Evolutionary conservation across 345 rosid genomes (phyloP).

Genomic region (Rhodamnia rubescens): DNA sequence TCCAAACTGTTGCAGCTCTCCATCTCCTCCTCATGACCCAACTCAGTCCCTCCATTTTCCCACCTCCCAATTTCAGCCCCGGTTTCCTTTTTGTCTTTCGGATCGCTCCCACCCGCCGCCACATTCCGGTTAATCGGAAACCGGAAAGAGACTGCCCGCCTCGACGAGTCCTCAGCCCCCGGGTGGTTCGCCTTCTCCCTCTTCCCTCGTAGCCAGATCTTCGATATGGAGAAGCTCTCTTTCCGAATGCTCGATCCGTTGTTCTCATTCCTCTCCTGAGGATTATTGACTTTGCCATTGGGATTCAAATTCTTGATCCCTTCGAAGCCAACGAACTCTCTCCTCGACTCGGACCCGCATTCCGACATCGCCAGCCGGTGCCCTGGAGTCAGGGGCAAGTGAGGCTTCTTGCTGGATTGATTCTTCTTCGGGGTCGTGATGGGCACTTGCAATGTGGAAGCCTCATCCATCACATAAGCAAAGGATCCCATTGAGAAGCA

Average conservation of each 20-base stretch:
- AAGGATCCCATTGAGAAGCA: conserved; percentile 96
- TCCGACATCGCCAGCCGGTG: conserved; percentile 60
- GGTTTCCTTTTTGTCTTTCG: conserved; percentile 12
- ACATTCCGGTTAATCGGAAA: conserved; percentile 23
- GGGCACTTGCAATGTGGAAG: conserved; percentile 63
- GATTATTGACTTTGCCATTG: background rate
- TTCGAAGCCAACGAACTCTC: conserved; percentile 38
- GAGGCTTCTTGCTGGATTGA: conserved; percentile 35
- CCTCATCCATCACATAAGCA: conserved; percentile 86
- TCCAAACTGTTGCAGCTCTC: conserved; percentile 32
- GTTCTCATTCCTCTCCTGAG: conserved; percentile 7
- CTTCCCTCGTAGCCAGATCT: conserved; percentile 76
- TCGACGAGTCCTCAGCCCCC: conserved; percentile 28
- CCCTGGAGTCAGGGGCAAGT: conserved; percentile 41
- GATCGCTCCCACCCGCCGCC: background rate
- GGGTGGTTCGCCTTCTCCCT: conserved; percentile 31
- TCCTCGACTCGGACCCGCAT: conserved; percentile 53
- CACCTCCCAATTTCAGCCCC: conserved; percentile 25
- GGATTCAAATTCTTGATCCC: conserved; percentile 7
- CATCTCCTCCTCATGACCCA: conserved; percentile 29
- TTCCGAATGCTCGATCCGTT: conserved; percentile 6
- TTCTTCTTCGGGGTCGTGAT: conserved; percentile 53
- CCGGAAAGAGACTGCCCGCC: conserved; percentile 61
- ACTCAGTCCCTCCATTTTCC: conserved; percentile 15
- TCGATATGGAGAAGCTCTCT: conserved; percentile 84